Evolutionary conservation across 805 yeast species (phyloP).

Genomic region (Kluyveromyces dobzhanskii): DNA sequence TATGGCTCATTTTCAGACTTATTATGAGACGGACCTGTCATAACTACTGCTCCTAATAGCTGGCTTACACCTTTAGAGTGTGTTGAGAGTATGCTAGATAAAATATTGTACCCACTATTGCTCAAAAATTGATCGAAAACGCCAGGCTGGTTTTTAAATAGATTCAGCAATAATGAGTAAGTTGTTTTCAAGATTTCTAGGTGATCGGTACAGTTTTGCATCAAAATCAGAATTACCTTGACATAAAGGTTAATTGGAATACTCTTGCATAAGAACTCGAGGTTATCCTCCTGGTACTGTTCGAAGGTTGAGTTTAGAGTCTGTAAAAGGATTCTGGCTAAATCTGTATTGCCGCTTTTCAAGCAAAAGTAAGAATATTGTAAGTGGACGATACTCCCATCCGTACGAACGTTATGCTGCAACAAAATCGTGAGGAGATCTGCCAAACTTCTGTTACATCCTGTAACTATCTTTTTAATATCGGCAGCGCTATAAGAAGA

Average conservation of each 20-base stretch:
- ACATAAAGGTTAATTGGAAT: not conserved
- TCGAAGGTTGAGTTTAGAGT: not conserved
- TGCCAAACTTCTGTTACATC: not conserved
- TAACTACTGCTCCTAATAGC: not conserved
- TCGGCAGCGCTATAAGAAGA: not conserved
- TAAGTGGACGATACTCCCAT: not conserved
- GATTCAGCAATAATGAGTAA: constrained; percentile 9
- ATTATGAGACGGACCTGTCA: not conserved
- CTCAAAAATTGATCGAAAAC: constrained; percentile 36
- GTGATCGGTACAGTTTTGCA: constrained; percentile 44
- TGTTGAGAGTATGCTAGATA: constrained; percentile 44
- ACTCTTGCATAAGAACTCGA: not conserved
- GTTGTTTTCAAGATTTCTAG: constrained; percentile 38
- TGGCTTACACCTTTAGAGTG: constrained; percentile 23
- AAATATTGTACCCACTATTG: constrained; percentile 50
- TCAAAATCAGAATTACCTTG: constrained; percentile 22
- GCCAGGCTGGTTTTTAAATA: constrained; percentile 31
- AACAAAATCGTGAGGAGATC: not conserved
- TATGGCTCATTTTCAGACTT: not conserved
- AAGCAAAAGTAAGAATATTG: not conserved
- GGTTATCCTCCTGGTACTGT: not conserved
- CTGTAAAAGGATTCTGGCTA: not conserved
- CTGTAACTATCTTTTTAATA: not conserved
- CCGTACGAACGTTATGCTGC: not conserved
- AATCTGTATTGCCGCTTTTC: not conserved